phyloP scores from a whole-genome alignment of 73 alveolate species.

The Paramecium bursaria region DNA sequence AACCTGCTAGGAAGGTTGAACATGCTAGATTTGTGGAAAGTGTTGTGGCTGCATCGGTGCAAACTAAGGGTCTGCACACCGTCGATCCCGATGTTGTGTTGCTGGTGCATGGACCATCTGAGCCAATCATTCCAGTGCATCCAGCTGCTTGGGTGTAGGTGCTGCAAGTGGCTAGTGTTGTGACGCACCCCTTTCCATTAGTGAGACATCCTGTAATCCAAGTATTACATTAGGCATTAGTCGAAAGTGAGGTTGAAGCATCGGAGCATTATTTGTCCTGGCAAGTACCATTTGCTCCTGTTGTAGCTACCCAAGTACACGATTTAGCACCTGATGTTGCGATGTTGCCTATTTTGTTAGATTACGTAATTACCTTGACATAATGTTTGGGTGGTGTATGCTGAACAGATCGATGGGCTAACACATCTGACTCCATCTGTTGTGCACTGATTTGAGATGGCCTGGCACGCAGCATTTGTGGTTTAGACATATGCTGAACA shows the following conservation, averaged over 20 bases:
- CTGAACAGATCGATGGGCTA: too few relatives aligned
- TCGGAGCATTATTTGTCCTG: slow-evolving; percentile 14
- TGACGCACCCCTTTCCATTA: slow-evolving; percentile 24
- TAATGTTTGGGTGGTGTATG: too few relatives aligned
- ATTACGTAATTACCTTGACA: too few relatives aligned
- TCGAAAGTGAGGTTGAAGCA: not conserved
- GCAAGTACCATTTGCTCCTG: too few relatives aligned
- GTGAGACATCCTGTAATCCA: not conserved
- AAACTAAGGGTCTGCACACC: not conserved
- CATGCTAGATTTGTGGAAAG: slow-evolving; percentile 11
- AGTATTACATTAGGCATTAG: not conserved
- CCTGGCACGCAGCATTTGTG: slow-evolving; percentile 33
- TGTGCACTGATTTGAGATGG: slow-evolving; percentile 43
- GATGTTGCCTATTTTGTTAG: too few relatives aligned
- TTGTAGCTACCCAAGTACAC: too few relatives aligned
- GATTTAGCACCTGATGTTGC: too few relatives aligned
- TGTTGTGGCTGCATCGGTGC: not conserved
- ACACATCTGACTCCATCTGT: slow-evolving; percentile 25
- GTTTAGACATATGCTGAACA: slow-evolving; percentile 27
- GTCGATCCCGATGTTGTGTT: slow-evolving; percentile 4
- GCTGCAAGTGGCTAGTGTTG: slow-evolving; percentile 7
- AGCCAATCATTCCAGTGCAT: slow-evolving; percentile 12
- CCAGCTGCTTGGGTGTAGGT: slow-evolving; percentile 2
- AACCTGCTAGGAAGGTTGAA: not conserved
- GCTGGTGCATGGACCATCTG: slow-evolving; percentile 31